Evolutionary conservation across 148 eudicot species (phyloP).

Genomic region (Chenopodium album): DNA sequence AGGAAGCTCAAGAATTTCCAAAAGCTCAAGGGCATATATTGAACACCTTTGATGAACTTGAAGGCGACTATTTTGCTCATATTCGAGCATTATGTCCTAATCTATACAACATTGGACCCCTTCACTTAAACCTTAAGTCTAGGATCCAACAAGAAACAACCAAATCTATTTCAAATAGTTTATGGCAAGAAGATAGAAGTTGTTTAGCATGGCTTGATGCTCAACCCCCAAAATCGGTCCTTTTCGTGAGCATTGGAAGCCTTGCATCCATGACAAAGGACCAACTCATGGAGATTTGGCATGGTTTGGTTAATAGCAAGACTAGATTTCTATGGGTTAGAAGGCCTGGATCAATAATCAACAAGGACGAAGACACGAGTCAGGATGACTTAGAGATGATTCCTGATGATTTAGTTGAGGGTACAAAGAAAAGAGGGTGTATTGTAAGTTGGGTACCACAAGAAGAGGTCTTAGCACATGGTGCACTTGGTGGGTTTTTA

Average conservation of each 20-base stretch:
- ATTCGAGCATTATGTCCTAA: slow-evolving; percentile 27
- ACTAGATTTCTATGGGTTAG: slow-evolving; percentile 30
- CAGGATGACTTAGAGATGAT: not conserved
- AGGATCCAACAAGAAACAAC: slow-evolving; percentile 9
- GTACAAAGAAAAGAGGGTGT: slow-evolving; percentile 25
- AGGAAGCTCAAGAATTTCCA: slow-evolving; percentile 16
- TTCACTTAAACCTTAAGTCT: slow-evolving; percentile 24
- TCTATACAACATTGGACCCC: slow-evolving; percentile 34
- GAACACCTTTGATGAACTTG: slow-evolving; percentile 36
- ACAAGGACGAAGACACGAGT: not conserved
- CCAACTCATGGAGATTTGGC: slow-evolving; percentile 34
- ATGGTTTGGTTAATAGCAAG: slow-evolving; percentile 27
- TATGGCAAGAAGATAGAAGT: slow-evolving; percentile 32
- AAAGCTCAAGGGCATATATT: slow-evolving; percentile 39
- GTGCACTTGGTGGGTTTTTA: slow-evolving; percentile 34
- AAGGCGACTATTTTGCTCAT: slow-evolving; percentile 27
- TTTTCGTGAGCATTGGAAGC: slow-evolving; percentile 42
- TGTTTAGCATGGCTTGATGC: slow-evolving; percentile 39
- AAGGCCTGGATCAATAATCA: slow-evolving; percentile 27
- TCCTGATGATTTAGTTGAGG: slow-evolving; percentile 14
- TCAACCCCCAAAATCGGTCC: slow-evolving; percentile 30
- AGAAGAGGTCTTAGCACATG: slow-evolving; percentile 33
- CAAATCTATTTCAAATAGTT: slow-evolving; percentile 13
- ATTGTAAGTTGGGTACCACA: slow-evolving; percentile 37
- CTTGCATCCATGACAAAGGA: slow-evolving; percentile 32